A percentile compares a stretch with the other conserved stretches of the same genome.
These are phyloP conservation scores for Hypericum perforatum DNA, from an alignment of 345 rosid genomes.

Conservation along the genomic window DNA sequence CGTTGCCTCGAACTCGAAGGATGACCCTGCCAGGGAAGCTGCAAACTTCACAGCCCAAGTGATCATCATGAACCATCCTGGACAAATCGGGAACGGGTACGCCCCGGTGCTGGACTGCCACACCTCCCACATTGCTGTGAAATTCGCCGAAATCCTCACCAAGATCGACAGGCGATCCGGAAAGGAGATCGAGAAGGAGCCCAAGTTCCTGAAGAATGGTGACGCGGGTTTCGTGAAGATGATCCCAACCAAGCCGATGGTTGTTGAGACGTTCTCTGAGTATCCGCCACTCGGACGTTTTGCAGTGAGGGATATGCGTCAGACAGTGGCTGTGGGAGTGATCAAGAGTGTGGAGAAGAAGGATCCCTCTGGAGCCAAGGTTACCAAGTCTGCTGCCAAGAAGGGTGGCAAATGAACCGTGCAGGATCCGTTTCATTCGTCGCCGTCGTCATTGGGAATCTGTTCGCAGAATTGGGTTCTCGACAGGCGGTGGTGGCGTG, in stretches of 20 bases:
- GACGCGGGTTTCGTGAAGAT: slow-evolving; percentile 8
- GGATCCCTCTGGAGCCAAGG: too few relatives aligned
- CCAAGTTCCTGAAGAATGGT: too few relatives aligned
- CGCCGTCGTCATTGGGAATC: slow-evolving; percentile 4
- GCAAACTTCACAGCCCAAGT: slow-evolving; percentile 10
- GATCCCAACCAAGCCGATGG: slow-evolving; percentile 18
- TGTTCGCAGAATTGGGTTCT: slow-evolving; percentile 17
- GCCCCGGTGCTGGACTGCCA: slow-evolving; percentile 2
- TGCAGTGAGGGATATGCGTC: slow-evolving; percentile 17
- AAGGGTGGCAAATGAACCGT: slow-evolving; percentile 4
- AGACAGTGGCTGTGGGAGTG: too few relatives aligned
- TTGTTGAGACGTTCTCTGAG: slow-evolving; percentile 14
- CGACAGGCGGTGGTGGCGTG: slow-evolving; percentile 18
- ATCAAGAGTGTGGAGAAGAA: too few relatives aligned
- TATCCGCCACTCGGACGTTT: slow-evolving; percentile 19
- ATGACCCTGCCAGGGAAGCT: slow-evolving; percentile 10
- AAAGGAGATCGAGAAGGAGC: neutral
- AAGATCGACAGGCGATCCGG: slow-evolving; percentile 11
- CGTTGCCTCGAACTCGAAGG: slow-evolving; percentile 8
- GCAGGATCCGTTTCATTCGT: neutral
- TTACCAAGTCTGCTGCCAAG: too few relatives aligned
- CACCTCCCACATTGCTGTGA: too few relatives aligned
- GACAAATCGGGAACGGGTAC: slow-evolving; percentile 8
- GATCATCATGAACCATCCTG: slow-evolving; percentile 11
- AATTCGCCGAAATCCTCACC: slow-evolving; percentile 5